phyloP scores from a whole-genome alignment of 2,329 filamentous ascomycete genomes.

The Monilinia laxa region DNA sequence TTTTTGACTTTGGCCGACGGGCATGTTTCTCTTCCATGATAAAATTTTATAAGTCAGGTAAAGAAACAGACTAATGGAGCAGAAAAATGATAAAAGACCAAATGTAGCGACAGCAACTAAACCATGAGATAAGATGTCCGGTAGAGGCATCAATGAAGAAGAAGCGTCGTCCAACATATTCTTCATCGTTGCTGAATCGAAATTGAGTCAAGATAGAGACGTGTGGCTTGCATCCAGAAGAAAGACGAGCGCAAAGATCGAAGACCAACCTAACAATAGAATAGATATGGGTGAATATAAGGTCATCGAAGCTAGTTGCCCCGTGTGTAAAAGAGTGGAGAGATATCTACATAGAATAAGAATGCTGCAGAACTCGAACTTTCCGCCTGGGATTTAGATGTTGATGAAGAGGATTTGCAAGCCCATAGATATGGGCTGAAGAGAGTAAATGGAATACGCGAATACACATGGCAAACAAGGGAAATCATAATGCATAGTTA shows the following conservation, averaged over 20 bases:
- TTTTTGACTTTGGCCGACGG: conserved; percentile 17
- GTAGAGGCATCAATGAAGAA: conserved; percentile 35
- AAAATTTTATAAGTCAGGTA: conserved; percentile 44
- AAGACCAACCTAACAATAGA: neutral
- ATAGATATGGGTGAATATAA: conserved; percentile 7
- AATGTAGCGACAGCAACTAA: conserved; percentile 48
- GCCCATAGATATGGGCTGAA: neutral
- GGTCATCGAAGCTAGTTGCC: conserved; percentile 1
- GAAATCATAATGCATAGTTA: neutral
- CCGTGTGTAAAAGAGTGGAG: conserved; percentile 5
- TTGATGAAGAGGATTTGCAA: neutral
- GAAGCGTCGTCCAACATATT: conserved; percentile 28
- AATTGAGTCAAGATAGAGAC: neutral
- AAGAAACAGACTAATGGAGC: conserved; percentile 45
- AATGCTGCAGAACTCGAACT: neutral
- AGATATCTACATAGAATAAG: conserved; percentile 2
- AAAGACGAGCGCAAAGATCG: neutral
- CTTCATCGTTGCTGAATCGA: neutral
- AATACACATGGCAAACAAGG: conserved; percentile 17
- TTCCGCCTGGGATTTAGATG: neutral
- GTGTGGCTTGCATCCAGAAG: neutral
- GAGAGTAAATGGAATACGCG: neutral
- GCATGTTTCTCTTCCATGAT: conserved; percentile 31
- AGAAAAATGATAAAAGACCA: conserved; percentile 49
- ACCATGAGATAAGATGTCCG: conserved; percentile 40